Base-by-base conservation (phyloP, 352 stramenopile species). In the Saprolegnia parasitica region DNA sequence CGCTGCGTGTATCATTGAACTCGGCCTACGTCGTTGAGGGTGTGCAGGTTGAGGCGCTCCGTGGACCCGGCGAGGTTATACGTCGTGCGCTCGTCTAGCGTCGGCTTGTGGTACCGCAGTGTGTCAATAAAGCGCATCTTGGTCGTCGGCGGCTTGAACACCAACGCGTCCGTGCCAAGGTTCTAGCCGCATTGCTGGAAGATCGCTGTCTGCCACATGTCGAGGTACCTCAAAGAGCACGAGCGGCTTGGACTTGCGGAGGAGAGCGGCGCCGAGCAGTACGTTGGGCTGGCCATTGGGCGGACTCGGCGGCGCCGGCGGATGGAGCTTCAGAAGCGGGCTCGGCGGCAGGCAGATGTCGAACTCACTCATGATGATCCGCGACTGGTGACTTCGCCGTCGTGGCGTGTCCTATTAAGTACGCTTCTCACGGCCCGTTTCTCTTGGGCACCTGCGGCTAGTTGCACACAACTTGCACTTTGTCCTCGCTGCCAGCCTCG, bases 21-120 rank as follows among this genome's bases (percentile, higher is more conserved):
- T 20, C n/a, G 4, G 42, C 56, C 13, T 82, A 95, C 87, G 67
- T 95, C 87, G 40, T 83, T 89, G 0, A 93, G 76, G 6, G 74
- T 73, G 66, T 95, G 87, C n/a, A 95, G 68, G 60, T 78, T 85
- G 24, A 95, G 76, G 0, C 87, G 78, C 70, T 93, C 87, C 0
- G 75, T 86, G 46, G 81, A 82, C 64, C 83, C 91, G 64, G 78
- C 85, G 18, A 95, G 67, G 65, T 92, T 93, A 40, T 92, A 75
- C 47, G 79, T 72, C 35, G 77, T 67, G 63, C 83, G 82, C 71
- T 95, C 87, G 29, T 87, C 77, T 4, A 75, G 49, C n/a, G 85
- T 93, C 6, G 87, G 87, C 35, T 90, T 91, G 71, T 95, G 87
- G 66, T 91, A 95, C n/a, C 87, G 83, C 66, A 95, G 72, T 9